Evolutionary conservation across 371 early-diverging fungal species (phyloP), one percentile per base, ranked within the genome.

Genomic region (Mucor velutinosus): DNA sequence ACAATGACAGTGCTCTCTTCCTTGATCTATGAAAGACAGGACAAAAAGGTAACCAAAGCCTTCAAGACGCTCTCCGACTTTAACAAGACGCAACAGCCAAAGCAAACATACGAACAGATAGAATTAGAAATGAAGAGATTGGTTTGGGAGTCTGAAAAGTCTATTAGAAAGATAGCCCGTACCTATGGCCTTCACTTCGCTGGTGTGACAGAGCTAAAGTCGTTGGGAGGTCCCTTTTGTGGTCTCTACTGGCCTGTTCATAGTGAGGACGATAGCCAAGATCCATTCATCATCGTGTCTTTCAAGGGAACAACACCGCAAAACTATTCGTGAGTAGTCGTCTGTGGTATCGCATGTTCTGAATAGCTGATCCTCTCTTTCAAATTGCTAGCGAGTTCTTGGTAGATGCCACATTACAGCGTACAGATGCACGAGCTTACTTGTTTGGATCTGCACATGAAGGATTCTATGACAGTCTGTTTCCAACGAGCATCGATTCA

Each of bases 141-240:
- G 1, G 30, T 79, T 12, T 69, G 67, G 72, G 72, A 77, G 51
- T 74, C 76, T 14, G 82, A 81, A 55, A 32, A 41, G 7, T 30
- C 35, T 2, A 75, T 79, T 35, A 71, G 75, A 0, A 19, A 63
- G 0, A 71, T 78, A 43, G 71, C 77, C 14, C 12, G 63, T 10
- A 59, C 58, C 2, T 81, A 81, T 57, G 81, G 81, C 3, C 74
- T 86, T 64, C 76, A 75, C 7, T 85, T 86, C 67, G 64, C 71
- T 15, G 86, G 86, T 3, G 70, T 86, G 8, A 77, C 84, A 30
- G 86, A 86, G 43, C 70, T 83, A 10, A 86, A 82, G 57, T 76
- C 84, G 0, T 35, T 82, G 0, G 82, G 83, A 1, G 86, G 84
- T 0, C 82, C 86, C 0, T 86, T 74, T 63, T 82, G 82, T 58